These are phyloP conservation scores for Sphenostylis stenocarpa DNA, from an alignment of 306 rosid genomes.

Conservation along the genomic window DNA sequence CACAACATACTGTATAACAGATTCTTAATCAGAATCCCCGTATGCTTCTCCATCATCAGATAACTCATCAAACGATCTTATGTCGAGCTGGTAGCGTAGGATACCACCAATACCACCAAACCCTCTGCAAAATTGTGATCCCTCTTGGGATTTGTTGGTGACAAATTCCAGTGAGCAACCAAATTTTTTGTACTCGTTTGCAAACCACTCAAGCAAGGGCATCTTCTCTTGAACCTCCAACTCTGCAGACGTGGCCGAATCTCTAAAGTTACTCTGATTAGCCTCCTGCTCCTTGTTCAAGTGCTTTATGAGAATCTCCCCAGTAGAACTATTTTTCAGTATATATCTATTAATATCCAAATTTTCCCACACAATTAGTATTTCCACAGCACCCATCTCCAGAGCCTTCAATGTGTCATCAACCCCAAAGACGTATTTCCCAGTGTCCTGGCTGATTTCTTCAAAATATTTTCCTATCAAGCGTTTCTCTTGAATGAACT, in stretches of 20 bases:
- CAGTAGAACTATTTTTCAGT: constrained; percentile 53
- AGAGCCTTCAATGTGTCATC: constrained; percentile 85
- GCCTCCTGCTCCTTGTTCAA: constrained; percentile 72
- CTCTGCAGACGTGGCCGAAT: constrained; percentile 42
- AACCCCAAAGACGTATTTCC: constrained; percentile 85
- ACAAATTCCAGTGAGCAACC: constrained; percentile 88
- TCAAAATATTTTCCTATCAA: constrained; percentile 84
- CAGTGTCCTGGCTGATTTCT: constrained; percentile 93
- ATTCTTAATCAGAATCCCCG: constrained; percentile 59
- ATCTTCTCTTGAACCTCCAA: constrained; percentile 81
- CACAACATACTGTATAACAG: background rate
- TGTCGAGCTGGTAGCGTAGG: constrained; percentile 92
- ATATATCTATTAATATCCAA: constrained; percentile 72
- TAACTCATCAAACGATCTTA: constrained; percentile 72
- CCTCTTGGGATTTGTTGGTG: constrained; percentile 91
- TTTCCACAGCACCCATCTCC: constrained; percentile 93
- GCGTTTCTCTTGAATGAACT: constrained; percentile 85
- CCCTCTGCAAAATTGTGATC: constrained; percentile 90
- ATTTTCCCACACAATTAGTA: constrained; percentile 83
- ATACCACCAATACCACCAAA: constrained; percentile 93
- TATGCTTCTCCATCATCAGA: constrained; percentile 67
- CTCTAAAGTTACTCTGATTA: constrained; percentile 67
- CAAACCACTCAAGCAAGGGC: constrained; percentile 90
- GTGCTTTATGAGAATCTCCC: constrained; percentile 67
- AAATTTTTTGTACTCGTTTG: constrained; percentile 70